A percentile compares a stretch with the other conserved stretches of the same genome.
phyloP scores from a whole-genome alignment of 495 filamentous ascomycete species.

The Aspergillus sparsus region DNA sequence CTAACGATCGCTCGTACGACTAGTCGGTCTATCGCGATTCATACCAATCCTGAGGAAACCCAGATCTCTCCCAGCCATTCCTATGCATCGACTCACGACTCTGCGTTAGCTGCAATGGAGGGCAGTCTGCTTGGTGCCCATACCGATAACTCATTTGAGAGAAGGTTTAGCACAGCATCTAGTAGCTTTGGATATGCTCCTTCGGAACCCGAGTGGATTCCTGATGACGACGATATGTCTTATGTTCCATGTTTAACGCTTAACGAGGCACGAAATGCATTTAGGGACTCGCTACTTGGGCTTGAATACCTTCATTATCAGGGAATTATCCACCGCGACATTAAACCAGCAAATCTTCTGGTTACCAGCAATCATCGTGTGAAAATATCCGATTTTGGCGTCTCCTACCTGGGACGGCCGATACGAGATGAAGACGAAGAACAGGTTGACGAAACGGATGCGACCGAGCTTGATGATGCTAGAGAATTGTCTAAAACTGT shows the following conservation, averaged over 20 bases:
- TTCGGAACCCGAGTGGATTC: conserved; percentile 55
- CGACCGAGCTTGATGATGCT: conserved; percentile 82
- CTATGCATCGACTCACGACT: conserved; percentile 48
- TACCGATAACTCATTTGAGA: conserved; percentile 53
- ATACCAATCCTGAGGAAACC: conserved; percentile 28
- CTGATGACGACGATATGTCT: conserved; percentile 73
- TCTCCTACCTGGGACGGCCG: conserved; percentile 90
- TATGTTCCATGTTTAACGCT: conserved; percentile 92
- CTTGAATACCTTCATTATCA: conserved; percentile 96
- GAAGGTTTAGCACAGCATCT: conserved; percentile 49
- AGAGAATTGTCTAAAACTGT: conserved; percentile 96
- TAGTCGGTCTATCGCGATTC: conserved; percentile 33
- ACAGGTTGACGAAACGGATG: conserved; percentile 78
- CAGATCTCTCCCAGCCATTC: conserved; percentile 45
- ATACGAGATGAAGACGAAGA: conserved; percentile 77
- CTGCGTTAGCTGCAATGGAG: conserved; percentile 60
- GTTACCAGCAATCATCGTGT: conserved; percentile 81
- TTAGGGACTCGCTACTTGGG: conserved; percentile 90
- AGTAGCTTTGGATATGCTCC: conserved; percentile 56
- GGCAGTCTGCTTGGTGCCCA: conserved; percentile 77
- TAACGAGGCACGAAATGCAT: conserved; percentile 78
- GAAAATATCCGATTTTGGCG: conserved; percentile 99
- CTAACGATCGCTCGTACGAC: conserved; percentile 36
- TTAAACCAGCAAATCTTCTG: conserved; percentile 97
- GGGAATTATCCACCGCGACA: conserved; percentile 95